A percentile compares a stretch with the other conserved stretches of the same genome.
These are phyloP conservation scores for Scleroderma citrinum DNA, from an alignment of 768 basidiomycete species.

Conservation along the genomic window DNA sequence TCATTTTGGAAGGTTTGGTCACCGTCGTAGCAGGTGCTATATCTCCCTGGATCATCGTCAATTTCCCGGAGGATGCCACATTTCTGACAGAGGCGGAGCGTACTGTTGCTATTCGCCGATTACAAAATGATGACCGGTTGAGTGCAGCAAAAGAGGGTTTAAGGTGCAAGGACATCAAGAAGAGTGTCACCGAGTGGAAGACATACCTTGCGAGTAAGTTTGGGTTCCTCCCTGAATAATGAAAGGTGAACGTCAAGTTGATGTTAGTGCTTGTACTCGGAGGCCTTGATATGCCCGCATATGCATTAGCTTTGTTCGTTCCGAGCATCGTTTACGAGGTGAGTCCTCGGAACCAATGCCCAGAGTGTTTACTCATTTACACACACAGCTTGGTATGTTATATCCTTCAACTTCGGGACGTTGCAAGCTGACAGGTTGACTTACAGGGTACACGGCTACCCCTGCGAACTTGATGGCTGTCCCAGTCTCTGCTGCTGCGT, in stretches of 20 bases:
- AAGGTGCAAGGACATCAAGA: slow-evolving; percentile 49
- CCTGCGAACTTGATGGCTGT: slow-evolving; percentile 72
- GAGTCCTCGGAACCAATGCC: slow-evolving; percentile 11
- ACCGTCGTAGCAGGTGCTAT: slow-evolving; percentile 58
- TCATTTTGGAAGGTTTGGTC: slow-evolving; percentile 65
- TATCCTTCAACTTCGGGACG: background rate
- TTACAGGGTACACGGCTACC: slow-evolving; percentile 57
- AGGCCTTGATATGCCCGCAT: slow-evolving; percentile 60
- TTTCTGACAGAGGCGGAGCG: slow-evolving; percentile 69
- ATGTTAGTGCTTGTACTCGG: slow-evolving; percentile 49
- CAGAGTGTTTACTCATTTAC: too few relatives aligned
- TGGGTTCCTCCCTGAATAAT: background rate
- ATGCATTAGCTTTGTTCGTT: slow-evolving; percentile 73
- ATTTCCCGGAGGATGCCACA: slow-evolving; percentile 77
- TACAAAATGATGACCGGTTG: slow-evolving; percentile 64
- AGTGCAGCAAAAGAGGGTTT: slow-evolving; percentile 67
- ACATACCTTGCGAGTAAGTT: slow-evolving; percentile 44
- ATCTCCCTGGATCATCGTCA: slow-evolving; percentile 76
- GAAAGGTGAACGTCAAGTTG: slow-evolving; percentile 32
- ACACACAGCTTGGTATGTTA: slow-evolving; percentile 35
- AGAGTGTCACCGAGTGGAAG: slow-evolving; percentile 63
- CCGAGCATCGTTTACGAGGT: slow-evolving; percentile 74
- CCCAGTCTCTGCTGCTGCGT: slow-evolving; percentile 69
- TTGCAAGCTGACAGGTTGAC: slow-evolving; percentile 1
- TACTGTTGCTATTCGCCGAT: slow-evolving; percentile 55